These are phyloP conservation scores for Claviceps sp. DNA, from an alignment of 2,329 filamentous ascomycete species.

Conservation along the genomic window DNA sequence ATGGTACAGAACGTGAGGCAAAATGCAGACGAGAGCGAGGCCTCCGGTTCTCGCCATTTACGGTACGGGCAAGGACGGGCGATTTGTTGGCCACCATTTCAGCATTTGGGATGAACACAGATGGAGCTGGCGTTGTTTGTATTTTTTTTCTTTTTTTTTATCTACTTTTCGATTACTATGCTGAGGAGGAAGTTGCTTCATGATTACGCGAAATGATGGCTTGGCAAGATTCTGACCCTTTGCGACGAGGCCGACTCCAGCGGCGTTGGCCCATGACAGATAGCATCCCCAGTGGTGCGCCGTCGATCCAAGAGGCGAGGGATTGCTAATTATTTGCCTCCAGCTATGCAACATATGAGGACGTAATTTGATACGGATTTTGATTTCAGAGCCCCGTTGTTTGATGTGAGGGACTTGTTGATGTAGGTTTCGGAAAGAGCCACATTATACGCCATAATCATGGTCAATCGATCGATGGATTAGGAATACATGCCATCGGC, in stretches of 20 bases:
- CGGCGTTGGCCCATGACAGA: no score
- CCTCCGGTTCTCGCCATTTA: not conserved
- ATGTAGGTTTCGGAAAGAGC: no score
- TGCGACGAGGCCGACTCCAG: no score
- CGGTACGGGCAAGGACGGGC: not conserved
- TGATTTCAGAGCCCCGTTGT: not conserved
- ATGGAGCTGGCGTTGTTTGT: constrained; percentile 6
- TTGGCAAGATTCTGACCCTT: no score
- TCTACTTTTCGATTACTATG: not conserved
- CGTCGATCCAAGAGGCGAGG: no score
- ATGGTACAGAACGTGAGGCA: not conserved
- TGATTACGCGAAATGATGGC: no score
- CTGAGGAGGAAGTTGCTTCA: no score
- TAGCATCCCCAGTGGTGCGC: no score
- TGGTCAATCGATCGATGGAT: not conserved
- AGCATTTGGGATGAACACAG: constrained; percentile 1
- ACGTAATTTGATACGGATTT: not conserved
- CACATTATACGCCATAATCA: not conserved
- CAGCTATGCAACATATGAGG: no score
- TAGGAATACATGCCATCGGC: constrained; percentile 13
- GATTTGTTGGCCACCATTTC: not conserved
- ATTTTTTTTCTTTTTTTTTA: not conserved
- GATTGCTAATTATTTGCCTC: no score
- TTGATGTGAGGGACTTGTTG: no score
- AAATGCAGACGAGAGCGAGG: not conserved